phyloP scores from a whole-genome alignment of 306 rosid species.

The Corylus americana region DNA sequence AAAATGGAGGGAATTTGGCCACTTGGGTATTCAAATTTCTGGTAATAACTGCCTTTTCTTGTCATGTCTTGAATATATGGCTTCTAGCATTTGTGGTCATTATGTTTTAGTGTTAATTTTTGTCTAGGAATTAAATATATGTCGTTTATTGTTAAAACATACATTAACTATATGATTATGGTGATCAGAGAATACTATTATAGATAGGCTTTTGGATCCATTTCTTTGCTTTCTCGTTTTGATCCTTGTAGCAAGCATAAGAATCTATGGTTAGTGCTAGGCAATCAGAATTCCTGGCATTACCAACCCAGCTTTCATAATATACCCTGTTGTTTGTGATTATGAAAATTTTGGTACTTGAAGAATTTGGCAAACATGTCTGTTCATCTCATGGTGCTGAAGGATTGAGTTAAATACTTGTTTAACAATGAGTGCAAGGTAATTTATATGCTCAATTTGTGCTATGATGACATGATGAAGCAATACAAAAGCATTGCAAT shows the following conservation, averaged over 20 bases:
- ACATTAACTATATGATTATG: too few relatives aligned
- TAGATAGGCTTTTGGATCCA: too few relatives aligned
- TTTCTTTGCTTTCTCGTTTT: neutral
- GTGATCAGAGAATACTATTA: too few relatives aligned
- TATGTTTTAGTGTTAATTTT: neutral
- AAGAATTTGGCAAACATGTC: too few relatives aligned
- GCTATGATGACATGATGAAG: too few relatives aligned
- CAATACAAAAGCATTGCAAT: too few relatives aligned
- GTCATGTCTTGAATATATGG: neutral
- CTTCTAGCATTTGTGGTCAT: neutral
- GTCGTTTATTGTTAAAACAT: too few relatives aligned
- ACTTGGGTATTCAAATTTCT: conserved; percentile 61
- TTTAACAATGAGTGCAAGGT: too few relatives aligned
- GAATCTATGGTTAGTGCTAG: neutral
- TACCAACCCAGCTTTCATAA: neutral
- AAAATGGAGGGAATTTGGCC: conserved; percentile 80
- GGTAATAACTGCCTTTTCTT: conserved; percentile 41
- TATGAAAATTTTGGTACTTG: too few relatives aligned
- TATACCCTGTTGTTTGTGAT: neutral
- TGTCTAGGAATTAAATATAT: neutral
- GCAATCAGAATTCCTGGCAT: neutral
- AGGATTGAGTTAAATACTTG: too few relatives aligned
- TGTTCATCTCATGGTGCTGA: too few relatives aligned
- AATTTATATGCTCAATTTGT: too few relatives aligned
- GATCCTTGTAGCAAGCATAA: neutral